Evolutionary conservation across 2,329 filamentous ascomycete genomes (phyloP).

Genomic region (Talaromyces sp.): DNA sequence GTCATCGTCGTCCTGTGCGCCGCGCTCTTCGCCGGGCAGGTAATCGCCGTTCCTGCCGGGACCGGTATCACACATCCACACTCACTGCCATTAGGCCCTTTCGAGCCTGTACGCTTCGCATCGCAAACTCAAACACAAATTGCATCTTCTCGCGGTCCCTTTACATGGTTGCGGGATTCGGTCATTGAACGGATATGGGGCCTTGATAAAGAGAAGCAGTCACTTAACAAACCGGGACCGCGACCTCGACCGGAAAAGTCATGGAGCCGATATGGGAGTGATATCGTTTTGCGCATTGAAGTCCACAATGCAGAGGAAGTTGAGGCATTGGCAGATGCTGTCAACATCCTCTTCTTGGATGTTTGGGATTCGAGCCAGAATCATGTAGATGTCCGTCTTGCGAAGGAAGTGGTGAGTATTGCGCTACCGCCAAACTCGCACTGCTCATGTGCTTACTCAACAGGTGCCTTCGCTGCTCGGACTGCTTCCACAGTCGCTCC

Average conservation of each 20-base stretch:
- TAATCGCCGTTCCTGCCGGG: slow-evolving; percentile 34
- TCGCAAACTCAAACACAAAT: slow-evolving; percentile 29
- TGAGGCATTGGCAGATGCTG: slow-evolving; percentile 65
- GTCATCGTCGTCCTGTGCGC: slow-evolving; percentile 22
- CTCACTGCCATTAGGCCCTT: slow-evolving; percentile 26
- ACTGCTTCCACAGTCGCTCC: slow-evolving; percentile 71
- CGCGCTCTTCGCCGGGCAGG: slow-evolving; percentile 20
- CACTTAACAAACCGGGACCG: slow-evolving; percentile 20
- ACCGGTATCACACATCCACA: slow-evolving; percentile 30
- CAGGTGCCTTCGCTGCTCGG: slow-evolving; percentile 69
- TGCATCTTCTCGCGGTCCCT: slow-evolving; percentile 32
- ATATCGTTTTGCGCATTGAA: slow-evolving; percentile 88
- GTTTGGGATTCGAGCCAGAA: slow-evolving; percentile 81
- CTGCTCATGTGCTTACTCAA: neutral
- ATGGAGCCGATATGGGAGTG: slow-evolving; percentile 62
- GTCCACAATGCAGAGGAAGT: slow-evolving; percentile 67
- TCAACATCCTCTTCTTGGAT: slow-evolving; percentile 74
- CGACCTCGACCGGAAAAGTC: slow-evolving; percentile 35
- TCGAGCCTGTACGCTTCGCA: slow-evolving; percentile 30
- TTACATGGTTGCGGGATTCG: slow-evolving; percentile 41
- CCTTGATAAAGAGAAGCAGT: slow-evolving; percentile 27
- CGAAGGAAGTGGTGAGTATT: slow-evolving; percentile 64
- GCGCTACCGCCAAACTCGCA: neutral
- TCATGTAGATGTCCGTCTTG: slow-evolving; percentile 79
- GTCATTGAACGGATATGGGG: slow-evolving; percentile 45